Evolutionary conservation across 371 early-diverging fungal genomes (phyloP).

Genomic region (Syncephalastrum monosporum): DNA sequence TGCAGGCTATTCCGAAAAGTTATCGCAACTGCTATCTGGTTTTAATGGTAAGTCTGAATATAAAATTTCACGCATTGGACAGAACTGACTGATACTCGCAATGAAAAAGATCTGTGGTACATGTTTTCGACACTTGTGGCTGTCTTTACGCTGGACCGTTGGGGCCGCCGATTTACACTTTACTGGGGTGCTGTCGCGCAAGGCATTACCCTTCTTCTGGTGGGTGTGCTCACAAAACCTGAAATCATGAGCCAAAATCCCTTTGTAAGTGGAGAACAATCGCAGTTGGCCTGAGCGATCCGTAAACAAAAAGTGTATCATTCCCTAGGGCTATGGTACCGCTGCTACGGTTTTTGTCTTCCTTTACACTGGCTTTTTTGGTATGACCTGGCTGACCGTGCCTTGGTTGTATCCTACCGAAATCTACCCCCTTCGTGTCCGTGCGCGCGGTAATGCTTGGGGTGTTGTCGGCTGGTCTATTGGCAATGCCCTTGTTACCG

Average conservation of each 20-base stretch:
- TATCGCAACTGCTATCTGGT: constrained; percentile 35
- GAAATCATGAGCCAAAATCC: constrained; percentile 17
- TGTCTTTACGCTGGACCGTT: constrained; percentile 35
- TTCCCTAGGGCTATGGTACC: constrained; percentile 22
- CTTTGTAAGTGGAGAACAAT: too few relatives aligned
- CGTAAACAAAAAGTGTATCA: not conserved
- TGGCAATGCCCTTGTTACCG: constrained; percentile 35
- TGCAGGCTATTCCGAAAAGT: constrained; percentile 23
- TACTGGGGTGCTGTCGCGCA: constrained; percentile 38
- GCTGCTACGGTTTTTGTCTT: constrained; percentile 40
- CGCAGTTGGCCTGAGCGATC: too few relatives aligned
- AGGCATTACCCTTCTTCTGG: constrained; percentile 29
- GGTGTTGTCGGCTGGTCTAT: constrained; percentile 39
- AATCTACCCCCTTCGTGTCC: constrained; percentile 33
- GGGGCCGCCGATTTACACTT: constrained; percentile 37
- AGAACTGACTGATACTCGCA: too few relatives aligned
- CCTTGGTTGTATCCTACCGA: constrained; percentile 40
- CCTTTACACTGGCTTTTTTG: constrained; percentile 36
- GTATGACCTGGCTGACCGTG: constrained; percentile 42
- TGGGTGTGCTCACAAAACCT: constrained; percentile 34
- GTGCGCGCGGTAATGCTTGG: constrained; percentile 44
- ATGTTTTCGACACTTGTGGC: constrained; percentile 38
- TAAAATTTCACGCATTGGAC: too few relatives aligned
- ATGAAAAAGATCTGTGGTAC: constrained; percentile 17
- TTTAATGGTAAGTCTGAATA: constrained; percentile 19